Base-by-base conservation (phyloP, 2,329 filamentous ascomycete genomes). In the Calonectria pseudoturangicola region DNA sequence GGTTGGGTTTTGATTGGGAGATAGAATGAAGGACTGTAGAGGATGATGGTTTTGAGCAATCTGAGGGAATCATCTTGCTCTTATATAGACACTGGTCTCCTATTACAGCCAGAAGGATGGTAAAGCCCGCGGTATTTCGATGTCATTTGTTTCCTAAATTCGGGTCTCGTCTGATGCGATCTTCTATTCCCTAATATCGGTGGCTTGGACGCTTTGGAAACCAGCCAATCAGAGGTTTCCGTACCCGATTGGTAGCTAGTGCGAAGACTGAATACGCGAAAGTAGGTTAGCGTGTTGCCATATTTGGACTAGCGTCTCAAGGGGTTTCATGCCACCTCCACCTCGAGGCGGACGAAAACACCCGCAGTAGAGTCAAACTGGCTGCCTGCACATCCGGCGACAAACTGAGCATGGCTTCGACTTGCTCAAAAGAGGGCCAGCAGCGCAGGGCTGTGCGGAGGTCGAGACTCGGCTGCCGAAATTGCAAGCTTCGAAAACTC, bases 401-500 rank as follows among this genome's bases (percentile, higher is more conserved):
- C 2, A 6, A 48, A 7, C 2, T 10, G 36, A 0, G 4, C 4
- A 79, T 79, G 78, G 10, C 56, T 15, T n/a, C 63, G 0, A 33
- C 48, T 7, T 4, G 3, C 0, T 15, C 25, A 8, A 39, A 10
- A 4, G 47, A 74, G 13, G 4, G 1, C 0, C 58, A n/a, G 1
- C 18, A n/a, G 10, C 18, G 66, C 6, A 41, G 66, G 33, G 27
- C 28, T 15, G 16, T 28, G 48, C 70, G 81, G 39, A 84, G 86
- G 70, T 88, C 87, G 18, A 84, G 86, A 78, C 83, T 81, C 72
- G 87, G 88, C 41, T 89, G 88, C 66, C 84, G 86, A 13, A 89
- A 89, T 75, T 89, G 88, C 80, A 89, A 89, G 77, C 83, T 89
- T 5, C 77, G 88, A 71, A 88, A 88, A 74, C 72, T 89, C 67